Evolutionary conservation across 768 basidiomycete species (phyloP), one percentile per base, ranked within the genome.

Genomic region (Phlebiopsis gigantea): DNA sequence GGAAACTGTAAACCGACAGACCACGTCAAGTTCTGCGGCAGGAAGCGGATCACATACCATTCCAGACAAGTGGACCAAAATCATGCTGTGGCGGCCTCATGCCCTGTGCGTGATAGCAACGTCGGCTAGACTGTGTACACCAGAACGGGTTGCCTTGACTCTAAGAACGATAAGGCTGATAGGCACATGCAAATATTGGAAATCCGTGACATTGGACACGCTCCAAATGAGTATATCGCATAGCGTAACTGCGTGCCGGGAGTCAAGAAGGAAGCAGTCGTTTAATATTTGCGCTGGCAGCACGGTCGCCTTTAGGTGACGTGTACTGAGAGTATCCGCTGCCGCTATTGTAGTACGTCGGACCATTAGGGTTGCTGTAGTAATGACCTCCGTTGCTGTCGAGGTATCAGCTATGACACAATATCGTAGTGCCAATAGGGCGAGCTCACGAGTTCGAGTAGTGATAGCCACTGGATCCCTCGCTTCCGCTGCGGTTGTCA

Each of bases 311-410:
- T 25, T 62, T 68, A 3, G 81, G 77, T 1, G 80, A 66, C 1
- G 81, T 84, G 68, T 85, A 84, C 53, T 73, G 68, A 19, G 77
- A 66, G 59, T 71, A 64, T 0, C 84, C 84, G 14, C 14, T 56
- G 0, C 80, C 81, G 39, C 44, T 75, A 69, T 83, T 76, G 64
- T 84, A 78, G 65, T 87, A 86, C 4, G 74, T 84, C 0, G 81
- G 83, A 0, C 81, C 79, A 46, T 86, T 73, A 46, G 81, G 67
- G 72, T 87, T 86, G 48, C 63, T 65, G 68, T 87, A 86, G 64
- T 85, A 84, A 69, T 86, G 86, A 56, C 79, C 78, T 2, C 81
- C 83, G 53, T 85, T 57, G 4, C 77, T 78, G 56, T 47, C 12
- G 25, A 49, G 52, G 45, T 24, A 29, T 51, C 19, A 44, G 29